Evolutionary conservation across 148 eudicot genomes (phyloP), one percentile per base, ranked within the genome.

Genomic region (Talinum fruticosum): DNA sequence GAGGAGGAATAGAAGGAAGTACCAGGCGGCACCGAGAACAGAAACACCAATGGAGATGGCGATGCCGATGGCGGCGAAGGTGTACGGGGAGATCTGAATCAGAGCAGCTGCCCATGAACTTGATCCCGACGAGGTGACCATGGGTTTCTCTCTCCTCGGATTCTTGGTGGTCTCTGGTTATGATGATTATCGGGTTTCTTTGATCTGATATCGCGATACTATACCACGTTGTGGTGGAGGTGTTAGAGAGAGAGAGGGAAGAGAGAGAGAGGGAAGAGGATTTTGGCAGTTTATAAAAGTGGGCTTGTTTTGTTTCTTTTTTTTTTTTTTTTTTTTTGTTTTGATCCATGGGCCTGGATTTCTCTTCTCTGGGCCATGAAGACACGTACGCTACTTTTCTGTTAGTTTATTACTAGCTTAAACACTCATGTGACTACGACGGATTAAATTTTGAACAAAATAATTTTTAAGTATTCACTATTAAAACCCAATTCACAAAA

Each of bases 21-120:
- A 93, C 99, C 97, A 96, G 68, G 99, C 99, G 64, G 97, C 98
- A 65, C 98, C 98, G 66, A 95, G 90, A 44, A 95, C 98, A 41
- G 98, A 95, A 75, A 95, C 92, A 65, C 99, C 99, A 71, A 96
- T 96, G 6, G 99, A 88, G 53, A 96, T 68, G 73, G 99, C 97
- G 76, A 96, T 96, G 14, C 99, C 99, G 61, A 96, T 69, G 86
- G 97, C 92, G 72, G 97, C 73, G 83, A 79, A 96, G 53, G 94
- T 93, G 88, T 96, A 96, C 4, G 99, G 99, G 3, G 97, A 96
- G 89, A 96, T 93, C 85, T 84, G 92, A 28, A 93, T 72, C 78
- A 96, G 74, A 2, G 97, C 99, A 45, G 90, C 82, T 14, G 90
- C 75, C 97, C 97, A 96, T 18, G 97, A 91, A 76, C 93, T 86